Conservation (phyloP, 768 basidiomycete genomes). For the Xerocomellus amylosporus region DNA sequence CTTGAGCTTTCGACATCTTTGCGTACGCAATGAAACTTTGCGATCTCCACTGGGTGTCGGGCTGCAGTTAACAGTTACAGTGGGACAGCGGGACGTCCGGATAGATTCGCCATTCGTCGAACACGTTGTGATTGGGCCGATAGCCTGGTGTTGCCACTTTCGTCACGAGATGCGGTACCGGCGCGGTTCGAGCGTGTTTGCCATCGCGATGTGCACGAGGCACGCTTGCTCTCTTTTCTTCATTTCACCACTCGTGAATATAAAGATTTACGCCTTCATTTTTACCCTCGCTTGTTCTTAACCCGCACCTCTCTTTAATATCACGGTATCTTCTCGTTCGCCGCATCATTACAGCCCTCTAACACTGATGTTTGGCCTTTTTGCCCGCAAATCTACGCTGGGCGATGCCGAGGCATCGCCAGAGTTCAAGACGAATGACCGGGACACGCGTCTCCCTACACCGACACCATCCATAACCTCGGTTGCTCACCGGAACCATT, state of each 20-base stretch:
- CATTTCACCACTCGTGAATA: constrained; percentile 12
- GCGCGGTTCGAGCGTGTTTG: constrained; percentile 17
- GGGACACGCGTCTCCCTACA: constrained; percentile 44
- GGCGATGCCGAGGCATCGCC: constrained; percentile 9
- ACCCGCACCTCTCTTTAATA: constrained; percentile 7
- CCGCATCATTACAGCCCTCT: background rate
- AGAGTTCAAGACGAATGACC: constrained; percentile 2
- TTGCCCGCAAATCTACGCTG: constrained; percentile 33
- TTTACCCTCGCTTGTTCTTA: background rate
- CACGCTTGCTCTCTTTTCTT: background rate
- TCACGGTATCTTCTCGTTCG: constrained; percentile 4
- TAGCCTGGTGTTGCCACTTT: background rate
- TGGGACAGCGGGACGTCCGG: background rate
- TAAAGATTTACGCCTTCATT: constrained; percentile 7
- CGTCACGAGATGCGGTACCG: constrained; percentile 2
- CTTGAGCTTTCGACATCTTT: background rate
- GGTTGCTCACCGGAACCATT: constrained; percentile 21
- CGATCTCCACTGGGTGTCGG: too few relatives aligned
- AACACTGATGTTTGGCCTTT: constrained; percentile 47
- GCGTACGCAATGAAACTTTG: background rate
- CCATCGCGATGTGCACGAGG: constrained; percentile 23
- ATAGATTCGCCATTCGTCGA: background rate
- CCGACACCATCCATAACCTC: constrained; percentile 49
- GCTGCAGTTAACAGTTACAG: background rate
- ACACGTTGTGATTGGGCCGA: constrained; percentile 7